phyloP scores from a whole-genome alignment of 768 basidiomycete genomes.

The Phylloporus scabripes region DNA sequence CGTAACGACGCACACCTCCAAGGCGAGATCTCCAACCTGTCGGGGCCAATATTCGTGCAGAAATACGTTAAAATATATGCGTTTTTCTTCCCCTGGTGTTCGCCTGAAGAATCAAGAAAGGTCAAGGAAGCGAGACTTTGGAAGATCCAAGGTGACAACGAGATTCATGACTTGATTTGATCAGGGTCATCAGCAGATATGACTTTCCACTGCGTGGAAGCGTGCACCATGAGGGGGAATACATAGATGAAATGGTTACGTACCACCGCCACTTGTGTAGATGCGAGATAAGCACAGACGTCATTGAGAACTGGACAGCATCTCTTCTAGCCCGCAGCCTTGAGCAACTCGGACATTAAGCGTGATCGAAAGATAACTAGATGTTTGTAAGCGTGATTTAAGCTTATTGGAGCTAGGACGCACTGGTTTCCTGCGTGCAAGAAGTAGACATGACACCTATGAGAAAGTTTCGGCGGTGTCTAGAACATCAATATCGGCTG shows the following conservation, averaged over 20 bases:
- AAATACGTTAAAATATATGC: slow-evolving; percentile 1
- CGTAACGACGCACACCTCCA: background rate
- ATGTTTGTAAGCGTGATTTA: background rate
- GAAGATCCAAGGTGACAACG: background rate
- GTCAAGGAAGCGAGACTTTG: background rate
- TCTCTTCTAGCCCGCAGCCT: background rate
- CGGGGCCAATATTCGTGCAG: background rate
- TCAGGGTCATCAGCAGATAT: background rate
- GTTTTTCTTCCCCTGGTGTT: background rate
- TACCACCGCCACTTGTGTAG: too few species aligned
- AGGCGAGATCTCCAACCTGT: background rate
- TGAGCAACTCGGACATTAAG: background rate
- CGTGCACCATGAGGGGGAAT: background rate
- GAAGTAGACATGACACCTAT: background rate
- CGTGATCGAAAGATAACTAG: background rate
- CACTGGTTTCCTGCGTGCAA: background rate
- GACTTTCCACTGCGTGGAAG: background rate
- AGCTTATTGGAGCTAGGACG: slow-evolving; percentile 1
- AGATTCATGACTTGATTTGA: background rate
- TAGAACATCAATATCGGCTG: background rate
- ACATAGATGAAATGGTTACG: background rate
- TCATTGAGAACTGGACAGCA: background rate
- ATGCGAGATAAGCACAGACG: background rate
- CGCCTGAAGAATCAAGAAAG: background rate
- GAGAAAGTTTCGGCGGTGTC: background rate